Evolutionary conservation across 2,329 filamentous ascomycete genomes (phyloP).

Genomic region (Fusarium veterinarium): DNA sequence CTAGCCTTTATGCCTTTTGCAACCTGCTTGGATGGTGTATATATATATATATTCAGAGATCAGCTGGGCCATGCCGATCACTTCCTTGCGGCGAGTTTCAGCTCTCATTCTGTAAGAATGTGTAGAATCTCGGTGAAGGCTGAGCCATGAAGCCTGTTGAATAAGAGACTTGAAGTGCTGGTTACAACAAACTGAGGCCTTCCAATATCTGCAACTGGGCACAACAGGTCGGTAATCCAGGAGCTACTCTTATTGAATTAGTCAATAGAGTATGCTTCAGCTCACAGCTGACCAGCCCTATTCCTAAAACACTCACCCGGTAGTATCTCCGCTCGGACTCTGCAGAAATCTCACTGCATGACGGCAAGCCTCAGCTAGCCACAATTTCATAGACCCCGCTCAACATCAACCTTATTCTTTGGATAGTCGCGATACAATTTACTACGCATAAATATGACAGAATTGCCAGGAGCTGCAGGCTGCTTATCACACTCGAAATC

Average conservation of each 20-base stretch:
- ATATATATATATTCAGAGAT: no score
- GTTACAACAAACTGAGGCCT: no score
- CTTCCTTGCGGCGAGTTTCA: no score
- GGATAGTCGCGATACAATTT: rapidly evolving
- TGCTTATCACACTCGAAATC: rapidly evolving
- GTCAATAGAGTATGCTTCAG: not conserved
- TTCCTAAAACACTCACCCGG: not conserved
- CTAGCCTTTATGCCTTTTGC: no score
- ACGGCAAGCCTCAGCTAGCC: not conserved
- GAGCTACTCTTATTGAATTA: not conserved
- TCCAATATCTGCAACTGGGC: no score
- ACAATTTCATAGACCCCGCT: not conserved
- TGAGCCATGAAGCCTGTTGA: no score
- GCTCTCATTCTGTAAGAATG: no score
- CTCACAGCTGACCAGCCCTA: not conserved
- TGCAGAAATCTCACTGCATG: not conserved
- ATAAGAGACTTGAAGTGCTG: no score
- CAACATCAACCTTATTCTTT: rapidly evolving
- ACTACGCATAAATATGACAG: not conserved
- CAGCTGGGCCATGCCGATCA: no score
- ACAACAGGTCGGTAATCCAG: no score
- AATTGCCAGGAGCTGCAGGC: rapidly evolving
- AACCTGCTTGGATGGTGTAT: no score
- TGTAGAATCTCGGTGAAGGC: no score
- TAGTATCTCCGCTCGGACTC: not conserved